These are phyloP conservation scores for Lactarius deliciosus DNA, from an alignment of 768 basidiomycete genomes.

Conservation along the genomic window DNA sequence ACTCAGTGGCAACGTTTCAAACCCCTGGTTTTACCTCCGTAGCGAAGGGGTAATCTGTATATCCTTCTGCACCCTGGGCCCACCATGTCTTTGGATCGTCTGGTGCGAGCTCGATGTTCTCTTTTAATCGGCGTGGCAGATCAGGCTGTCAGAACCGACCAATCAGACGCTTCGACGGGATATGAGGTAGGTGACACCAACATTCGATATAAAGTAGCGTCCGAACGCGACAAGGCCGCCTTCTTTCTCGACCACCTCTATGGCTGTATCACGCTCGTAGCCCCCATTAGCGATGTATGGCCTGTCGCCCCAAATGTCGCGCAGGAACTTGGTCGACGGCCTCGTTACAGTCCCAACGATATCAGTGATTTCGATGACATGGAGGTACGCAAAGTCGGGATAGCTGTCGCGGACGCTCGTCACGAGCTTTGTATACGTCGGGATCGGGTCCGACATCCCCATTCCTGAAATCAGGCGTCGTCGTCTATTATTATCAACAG, in stretches of 20 bases:
- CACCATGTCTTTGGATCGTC: neutral
- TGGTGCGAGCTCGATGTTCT: slow-evolving; percentile 1
- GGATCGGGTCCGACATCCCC: slow-evolving; percentile 31
- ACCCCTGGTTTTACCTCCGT: neutral
- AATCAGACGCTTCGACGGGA: neutral
- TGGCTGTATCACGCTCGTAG: slow-evolving; percentile 32
- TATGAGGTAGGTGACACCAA: neutral
- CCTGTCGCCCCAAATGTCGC: slow-evolving; percentile 31
- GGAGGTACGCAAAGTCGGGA: slow-evolving; percentile 31
- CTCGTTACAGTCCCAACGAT: neutral
- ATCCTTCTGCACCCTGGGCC: slow-evolving; percentile 14
- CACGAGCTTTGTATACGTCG: slow-evolving; percentile 34
- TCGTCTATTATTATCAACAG: neutral
- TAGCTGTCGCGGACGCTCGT: slow-evolving; percentile 29
- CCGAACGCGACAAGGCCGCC: slow-evolving; percentile 22
- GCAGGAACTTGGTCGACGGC: slow-evolving; percentile 30
- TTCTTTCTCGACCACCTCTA: slow-evolving; percentile 17
- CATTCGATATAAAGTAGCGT: slow-evolving; percentile 22
- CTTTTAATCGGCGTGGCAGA: slow-evolving; percentile 22
- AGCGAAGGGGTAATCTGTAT: slow-evolving; percentile 29
- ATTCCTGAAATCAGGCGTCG: neutral
- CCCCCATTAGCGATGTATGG: slow-evolving; percentile 32
- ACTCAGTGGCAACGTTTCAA: neutral
- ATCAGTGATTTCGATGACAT: slow-evolving; percentile 35
- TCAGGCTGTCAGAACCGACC: slow-evolving; percentile 23